Evolutionary conservation across 106 monocot species (phyloP).

Genomic region (Allium sativum): DNA sequence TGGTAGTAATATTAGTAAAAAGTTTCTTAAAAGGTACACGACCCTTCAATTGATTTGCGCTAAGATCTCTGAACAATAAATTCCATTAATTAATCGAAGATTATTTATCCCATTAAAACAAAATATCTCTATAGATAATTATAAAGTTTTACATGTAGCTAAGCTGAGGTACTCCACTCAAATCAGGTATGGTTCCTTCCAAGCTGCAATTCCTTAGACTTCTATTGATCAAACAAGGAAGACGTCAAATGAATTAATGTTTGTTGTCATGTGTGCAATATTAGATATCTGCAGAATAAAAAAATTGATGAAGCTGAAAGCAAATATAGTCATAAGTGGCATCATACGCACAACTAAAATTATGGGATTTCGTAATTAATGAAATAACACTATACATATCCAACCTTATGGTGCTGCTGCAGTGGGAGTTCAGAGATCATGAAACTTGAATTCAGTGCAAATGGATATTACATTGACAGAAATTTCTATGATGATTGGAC

Average conservation of each 20-base stretch:
- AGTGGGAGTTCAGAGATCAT: too few relatives aligned
- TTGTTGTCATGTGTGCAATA: neutral
- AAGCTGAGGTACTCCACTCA: conserved; percentile 48
- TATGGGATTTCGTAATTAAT: too few relatives aligned
- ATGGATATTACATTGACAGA: too few relatives aligned
- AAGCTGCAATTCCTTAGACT: conserved; percentile 83
- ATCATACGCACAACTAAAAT: too few relatives aligned
- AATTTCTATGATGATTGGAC: too few relatives aligned
- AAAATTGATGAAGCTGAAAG: neutral
- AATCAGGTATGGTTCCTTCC: conserved; percentile 62
- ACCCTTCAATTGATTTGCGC: conserved; percentile 63
- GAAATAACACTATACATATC: too few relatives aligned
- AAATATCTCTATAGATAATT: neutral
- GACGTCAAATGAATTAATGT: neutral
- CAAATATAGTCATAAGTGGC: too few relatives aligned
- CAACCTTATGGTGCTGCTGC: too few relatives aligned
- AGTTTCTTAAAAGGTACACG: conserved; percentile 45
- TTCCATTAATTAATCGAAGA: conserved; percentile 1
- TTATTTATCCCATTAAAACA: conserved; percentile 2
- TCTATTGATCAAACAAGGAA: conserved; percentile 22
- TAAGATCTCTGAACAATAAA: conserved; percentile 62
- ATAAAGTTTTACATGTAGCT: conserved; percentile 48
- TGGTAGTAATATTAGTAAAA: conserved; percentile 50
- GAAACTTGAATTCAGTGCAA: too few relatives aligned
- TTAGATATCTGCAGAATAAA: neutral